A percentile compares a stretch with the other conserved stretches of the same genome.
phyloP scores from a whole-genome alignment of 2,329 filamentous ascomycete genomes.

The Fusarium tupiense region DNA sequence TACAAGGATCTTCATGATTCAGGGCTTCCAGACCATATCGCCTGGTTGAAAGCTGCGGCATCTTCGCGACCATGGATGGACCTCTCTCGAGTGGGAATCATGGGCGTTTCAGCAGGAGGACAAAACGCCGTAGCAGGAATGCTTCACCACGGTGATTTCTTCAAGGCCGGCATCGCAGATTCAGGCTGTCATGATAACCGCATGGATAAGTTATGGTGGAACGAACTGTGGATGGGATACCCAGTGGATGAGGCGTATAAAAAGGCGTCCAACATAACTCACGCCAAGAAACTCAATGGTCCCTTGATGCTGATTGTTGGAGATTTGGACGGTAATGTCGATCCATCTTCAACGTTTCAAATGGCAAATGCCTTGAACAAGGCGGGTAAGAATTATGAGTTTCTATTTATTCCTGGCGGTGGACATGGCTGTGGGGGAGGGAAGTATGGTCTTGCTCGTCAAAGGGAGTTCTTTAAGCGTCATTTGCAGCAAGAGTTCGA shows the following conservation, averaged over 20 bases:
- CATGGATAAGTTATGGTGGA: constrained; percentile 47
- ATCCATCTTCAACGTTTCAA: constrained; percentile 45
- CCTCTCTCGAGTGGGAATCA: constrained; percentile 42
- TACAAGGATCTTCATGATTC: constrained; percentile 45
- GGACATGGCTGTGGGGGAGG: constrained; percentile 29
- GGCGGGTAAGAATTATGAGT: constrained; percentile 44
- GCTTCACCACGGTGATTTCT: constrained; percentile 44
- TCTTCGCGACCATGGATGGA: constrained; percentile 44
- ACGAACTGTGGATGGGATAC: constrained; percentile 48
- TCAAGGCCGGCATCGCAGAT: constrained; percentile 42
- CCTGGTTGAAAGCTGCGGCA: constrained; percentile 44
- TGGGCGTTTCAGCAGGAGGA: constrained; percentile 45
- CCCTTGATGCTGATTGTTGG: constrained; percentile 45
- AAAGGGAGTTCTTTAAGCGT: constrained; percentile 28
- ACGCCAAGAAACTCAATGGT: constrained; percentile 43
- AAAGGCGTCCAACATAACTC: constrained; percentile 42
- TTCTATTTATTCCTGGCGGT: constrained; percentile 42
- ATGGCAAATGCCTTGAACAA: constrained; percentile 41
- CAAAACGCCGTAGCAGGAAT: constrained; percentile 44
- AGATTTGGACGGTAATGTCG: constrained; percentile 44
- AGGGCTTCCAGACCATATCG: constrained; percentile 45
- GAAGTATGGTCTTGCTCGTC: constrained; percentile 31
- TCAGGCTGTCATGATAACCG: constrained; percentile 47
- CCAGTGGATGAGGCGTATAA: constrained; percentile 44
- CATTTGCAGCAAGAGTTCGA: constrained; percentile 12